phyloP scores from a whole-genome alignment of 345 rosid genomes.

The Hypericum androsaemum region DNA sequence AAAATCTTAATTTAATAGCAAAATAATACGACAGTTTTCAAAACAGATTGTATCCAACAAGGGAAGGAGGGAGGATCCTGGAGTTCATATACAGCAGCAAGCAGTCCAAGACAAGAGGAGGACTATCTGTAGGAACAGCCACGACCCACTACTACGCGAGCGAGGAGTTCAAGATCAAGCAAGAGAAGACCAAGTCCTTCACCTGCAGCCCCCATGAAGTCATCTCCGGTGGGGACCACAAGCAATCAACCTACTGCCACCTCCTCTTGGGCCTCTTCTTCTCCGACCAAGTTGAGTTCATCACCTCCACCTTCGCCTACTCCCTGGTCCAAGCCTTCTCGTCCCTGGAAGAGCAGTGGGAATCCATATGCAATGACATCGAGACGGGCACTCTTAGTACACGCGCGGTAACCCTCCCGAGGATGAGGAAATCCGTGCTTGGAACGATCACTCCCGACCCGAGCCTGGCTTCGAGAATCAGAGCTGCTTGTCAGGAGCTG shows the following conservation, averaged over 20 bases:
- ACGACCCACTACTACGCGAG: conserved; percentile 84
- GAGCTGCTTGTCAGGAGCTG: conserved; percentile 36
- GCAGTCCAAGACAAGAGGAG: conserved; percentile 64
- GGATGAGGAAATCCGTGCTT: conserved; percentile 52
- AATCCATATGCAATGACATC: conserved; percentile 60
- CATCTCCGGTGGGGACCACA: conserved; percentile 66
- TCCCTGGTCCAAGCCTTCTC: conserved; percentile 76
- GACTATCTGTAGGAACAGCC: conserved; percentile 69
- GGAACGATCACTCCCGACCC: conserved; percentile 49
- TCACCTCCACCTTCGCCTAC: conserved; percentile 76
- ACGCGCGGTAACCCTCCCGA: conserved; percentile 35
- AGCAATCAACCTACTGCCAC: conserved; percentile 80
- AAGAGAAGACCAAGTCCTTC: conserved; percentile 56
- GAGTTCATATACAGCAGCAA: conserved; percentile 86
- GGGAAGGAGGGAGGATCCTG: conserved; percentile 76
- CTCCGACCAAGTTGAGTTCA: conserved; percentile 50
- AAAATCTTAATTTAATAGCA: too few species aligned
- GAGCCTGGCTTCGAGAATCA: conserved; percentile 37
- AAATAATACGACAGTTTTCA: too few species aligned
- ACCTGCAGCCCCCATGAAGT: conserved; percentile 83
- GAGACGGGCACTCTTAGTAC: conserved; percentile 43
- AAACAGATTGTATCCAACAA: conserved; percentile 40
- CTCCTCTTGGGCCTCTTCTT: conserved; percentile 74
- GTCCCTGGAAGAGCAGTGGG: conserved; percentile 62
- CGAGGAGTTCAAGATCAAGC: conserved; percentile 77